A percentile compares a stretch with the other conserved stretches of the same genome.
Evolutionary conservation across 2,329 filamentous ascomycete genomes (phyloP).

Genomic region (Aspergillus pseudoglaucus): DNA sequence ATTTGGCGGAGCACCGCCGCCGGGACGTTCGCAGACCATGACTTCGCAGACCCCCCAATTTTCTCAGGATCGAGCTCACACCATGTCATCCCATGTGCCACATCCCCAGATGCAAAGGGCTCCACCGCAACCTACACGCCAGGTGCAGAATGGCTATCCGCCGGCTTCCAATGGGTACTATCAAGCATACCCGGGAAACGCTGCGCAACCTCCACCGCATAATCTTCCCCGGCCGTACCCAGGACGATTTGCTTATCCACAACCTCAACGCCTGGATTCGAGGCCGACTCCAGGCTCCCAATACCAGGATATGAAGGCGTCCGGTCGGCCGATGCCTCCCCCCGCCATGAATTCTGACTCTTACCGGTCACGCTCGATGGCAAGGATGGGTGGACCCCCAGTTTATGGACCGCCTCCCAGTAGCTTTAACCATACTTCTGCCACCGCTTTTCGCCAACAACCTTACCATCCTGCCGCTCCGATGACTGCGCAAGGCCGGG

Average conservation of each 20-base stretch:
- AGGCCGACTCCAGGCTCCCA: conserved; percentile 46
- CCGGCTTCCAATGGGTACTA: conserved; percentile 37
- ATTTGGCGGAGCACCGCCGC: conserved; percentile 78
- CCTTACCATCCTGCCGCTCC: conserved; percentile 60
- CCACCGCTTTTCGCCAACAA: conserved; percentile 71
- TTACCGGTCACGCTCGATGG: conserved; percentile 90
- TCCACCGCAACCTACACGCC: conserved; percentile 38
- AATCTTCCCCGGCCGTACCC: conserved; percentile 56
- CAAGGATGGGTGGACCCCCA: conserved; percentile 64
- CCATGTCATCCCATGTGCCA: conserved; percentile 57
- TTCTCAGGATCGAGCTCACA: conserved; percentile 66
- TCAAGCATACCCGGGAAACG: conserved; percentile 29
- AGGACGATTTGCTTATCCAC: conserved; percentile 64
- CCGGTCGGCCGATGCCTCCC: conserved; percentile 53
- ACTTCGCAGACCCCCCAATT: conserved; percentile 65
- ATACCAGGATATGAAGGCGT: conserved; percentile 55
- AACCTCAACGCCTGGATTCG: conserved; percentile 64
- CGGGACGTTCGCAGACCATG: conserved; percentile 93
- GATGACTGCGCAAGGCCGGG: conserved; percentile 83
- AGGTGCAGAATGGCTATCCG: conserved; percentile 39
- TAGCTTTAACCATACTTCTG: conserved; percentile 60
- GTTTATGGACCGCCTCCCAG: conserved; percentile 61
- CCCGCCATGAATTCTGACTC: conserved; percentile 77
- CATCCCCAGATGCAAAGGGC: conserved; percentile 39
- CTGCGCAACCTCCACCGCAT: conserved; percentile 49